Base-by-base conservation (phyloP, 2,329 filamentous ascomycete species). In the Aspergillus bombycis region DNA sequence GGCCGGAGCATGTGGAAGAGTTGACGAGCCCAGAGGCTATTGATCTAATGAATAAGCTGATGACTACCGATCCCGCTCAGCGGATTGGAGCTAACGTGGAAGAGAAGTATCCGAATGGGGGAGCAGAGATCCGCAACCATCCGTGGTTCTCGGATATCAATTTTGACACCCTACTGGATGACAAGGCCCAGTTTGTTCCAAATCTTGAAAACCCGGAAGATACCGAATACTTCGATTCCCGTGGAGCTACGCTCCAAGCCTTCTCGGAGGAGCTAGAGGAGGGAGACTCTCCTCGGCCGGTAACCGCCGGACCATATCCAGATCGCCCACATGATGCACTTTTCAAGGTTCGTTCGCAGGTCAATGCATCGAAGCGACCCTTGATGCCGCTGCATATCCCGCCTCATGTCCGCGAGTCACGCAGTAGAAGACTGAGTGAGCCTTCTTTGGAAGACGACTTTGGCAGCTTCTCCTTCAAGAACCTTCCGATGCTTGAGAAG, bases 221-320 rank as follows among this genome's bases (percentile, higher is more conserved):
- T 73, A 99, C 95, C 0, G 96, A 99, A 74, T 99, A 99, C 74
- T 99, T 99, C 71, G 95, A 99, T 79, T 81, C 92, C 26, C 88
- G 95, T 68, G 95, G 95, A 32, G 95, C 95, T 19, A 96, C 93
- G 1, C 84, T 98, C 68, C 92, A 97, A 72, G 91, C 92, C 3
- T 99, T 99, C 76, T 89, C 91, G 0, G 93, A 97, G 67, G 95
- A 99, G 75, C 90, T 97, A 72, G 94, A 98, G 75, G 95, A 98
- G 71, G 92, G 96, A 73, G 80, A 85, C 48, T 90, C 93, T 10
- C 88, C 91, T n/a, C 84, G 84, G 1, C 85, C 88, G 2, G 86
- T 87, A 0, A 87, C 91, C 1, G 88, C 88, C 38, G 87, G 88
- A 2, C 91, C 97, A 63, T 96, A 96, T 74, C 85, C 89, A 11